Percentiles rank a stretch among this genome's conserved stretches.
These are phyloP conservation scores for Sophora flavescens DNA, from an alignment of 306 rosid species.

Conservation along the genomic window DNA sequence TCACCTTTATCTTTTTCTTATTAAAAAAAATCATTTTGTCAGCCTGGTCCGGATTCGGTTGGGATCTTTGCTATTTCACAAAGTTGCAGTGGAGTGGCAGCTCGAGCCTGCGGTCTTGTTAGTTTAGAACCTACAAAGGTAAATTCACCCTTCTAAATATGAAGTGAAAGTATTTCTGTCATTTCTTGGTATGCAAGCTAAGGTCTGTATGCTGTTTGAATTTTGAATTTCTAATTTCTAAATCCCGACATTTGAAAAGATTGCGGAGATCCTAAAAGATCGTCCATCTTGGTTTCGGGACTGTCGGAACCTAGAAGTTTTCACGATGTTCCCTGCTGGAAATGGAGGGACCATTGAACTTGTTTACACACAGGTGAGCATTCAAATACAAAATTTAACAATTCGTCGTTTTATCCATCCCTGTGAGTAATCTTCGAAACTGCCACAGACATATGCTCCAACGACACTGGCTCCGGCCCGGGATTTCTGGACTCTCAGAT, in stretches of 20 bases:
- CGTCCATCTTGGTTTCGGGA: conserved; percentile 98
- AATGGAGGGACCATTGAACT: conserved; percentile 96
- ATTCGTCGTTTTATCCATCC: neutral
- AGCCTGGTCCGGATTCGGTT: conserved; percentile 99
- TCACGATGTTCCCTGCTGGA: conserved; percentile 93
- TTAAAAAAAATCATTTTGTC: conserved; percentile 8
- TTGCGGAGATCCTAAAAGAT: conserved; percentile 98
- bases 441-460: conserved; percentile 86
- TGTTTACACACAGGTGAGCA: conserved; percentile 85
- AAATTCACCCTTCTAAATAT: conserved; percentile 1
- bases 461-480: conserved; percentile 97
- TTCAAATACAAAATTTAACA: neutral
- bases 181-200: conserved; percentile 23
- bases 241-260: conserved; percentile 52
- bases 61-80: conserved; percentile 99
- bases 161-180: conserved; percentile 12
- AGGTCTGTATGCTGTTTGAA: conserved; percentile 2
- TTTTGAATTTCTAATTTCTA: conserved; percentile 38
- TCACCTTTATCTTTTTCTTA: neutral
- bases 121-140: conserved; percentile 96
- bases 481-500: conserved; percentile 98
- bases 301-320: conserved; percentile 96
- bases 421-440: conserved; percentile 12
- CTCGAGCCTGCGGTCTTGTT: conserved; percentile 99
- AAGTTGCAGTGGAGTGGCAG: conserved; percentile 99